Evolutionary conservation across 805 yeast genomes (phyloP).

Genomic region (Kodamaea hsintzibuensis): DNA sequence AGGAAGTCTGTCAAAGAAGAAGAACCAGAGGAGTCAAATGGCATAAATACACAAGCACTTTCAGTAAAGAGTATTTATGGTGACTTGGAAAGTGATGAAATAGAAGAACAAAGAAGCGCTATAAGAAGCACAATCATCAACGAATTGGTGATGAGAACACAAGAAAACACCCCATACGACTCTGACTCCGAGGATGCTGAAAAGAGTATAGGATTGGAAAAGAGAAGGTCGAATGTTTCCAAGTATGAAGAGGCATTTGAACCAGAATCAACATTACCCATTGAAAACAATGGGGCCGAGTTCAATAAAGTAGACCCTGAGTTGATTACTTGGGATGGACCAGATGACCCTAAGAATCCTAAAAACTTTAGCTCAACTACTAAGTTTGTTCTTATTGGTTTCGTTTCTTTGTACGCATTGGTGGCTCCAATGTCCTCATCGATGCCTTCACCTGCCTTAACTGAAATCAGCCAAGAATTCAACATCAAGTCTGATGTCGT

Average conservation of each 20-base stretch:
- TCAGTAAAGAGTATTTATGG: conserved; percentile 36
- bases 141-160: conserved; percentile 14
- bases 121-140: conserved; percentile 33
- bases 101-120: conserved; percentile 30
- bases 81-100: conserved; percentile 29
- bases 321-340: conserved; percentile 66
- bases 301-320: conserved; percentile 60
- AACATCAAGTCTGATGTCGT: conserved; percentile 42
- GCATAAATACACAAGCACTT: not conserved
- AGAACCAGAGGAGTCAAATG: conserved; percentile 12
- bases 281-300: conserved; percentile 51
- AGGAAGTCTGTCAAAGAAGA: conserved; percentile 11
- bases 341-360: conserved; percentile 60
- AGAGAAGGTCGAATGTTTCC: conserved; percentile 1
- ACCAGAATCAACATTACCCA: conserved; percentile 35
- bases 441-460: conserved; percentile 60
- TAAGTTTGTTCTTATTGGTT: conserved; percentile 45
- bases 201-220: conserved; percentile 7
- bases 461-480: conserved; percentile 47
- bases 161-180: conserved; percentile 1
- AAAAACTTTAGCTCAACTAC: conserved; percentile 53
- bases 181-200: conserved; percentile 22
- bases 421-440: conserved; percentile 65
- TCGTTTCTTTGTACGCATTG: conserved; percentile 57
- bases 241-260: conserved; percentile 11